Conservation (phyloP, 1,139 yeast genomes). For the Hyphopichia pseudoburtonii region DNA sequence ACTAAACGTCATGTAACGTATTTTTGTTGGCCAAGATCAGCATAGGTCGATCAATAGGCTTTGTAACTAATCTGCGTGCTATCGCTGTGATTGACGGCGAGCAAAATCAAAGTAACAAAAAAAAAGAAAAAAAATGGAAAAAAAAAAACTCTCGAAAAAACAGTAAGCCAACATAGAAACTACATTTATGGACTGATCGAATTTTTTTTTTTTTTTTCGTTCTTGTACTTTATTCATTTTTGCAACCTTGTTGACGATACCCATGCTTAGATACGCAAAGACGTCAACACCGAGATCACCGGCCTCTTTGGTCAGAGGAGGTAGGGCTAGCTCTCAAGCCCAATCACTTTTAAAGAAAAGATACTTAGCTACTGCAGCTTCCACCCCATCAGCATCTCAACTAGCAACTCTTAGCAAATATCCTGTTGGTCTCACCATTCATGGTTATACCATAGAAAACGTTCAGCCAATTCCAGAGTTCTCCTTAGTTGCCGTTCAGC, state of each 20-base stretch:
- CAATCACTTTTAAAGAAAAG: conserved; percentile 4
- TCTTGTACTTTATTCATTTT: background rate
- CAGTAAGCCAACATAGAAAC: too few species aligned
- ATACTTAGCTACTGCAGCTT: conserved; percentile 1
- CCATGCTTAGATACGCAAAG: conserved; percentile 5
- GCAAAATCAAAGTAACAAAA: background rate
- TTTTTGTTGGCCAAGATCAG: too few species aligned
- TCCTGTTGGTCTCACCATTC: conserved; percentile 59
- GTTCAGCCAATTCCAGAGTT: conserved; percentile 78
- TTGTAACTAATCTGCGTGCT: too few species aligned
- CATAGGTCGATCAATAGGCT: too few species aligned
- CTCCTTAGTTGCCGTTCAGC: conserved; percentile 73
- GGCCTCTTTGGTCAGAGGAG: background rate
- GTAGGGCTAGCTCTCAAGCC: conserved; percentile 4
- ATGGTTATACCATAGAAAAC: conserved; percentile 65
- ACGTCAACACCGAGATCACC: background rate
- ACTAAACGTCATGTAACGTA: too few species aligned
- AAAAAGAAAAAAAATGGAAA: background rate
- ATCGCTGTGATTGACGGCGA: too few species aligned
- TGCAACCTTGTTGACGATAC: background rate
- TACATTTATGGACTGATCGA: too few species aligned
- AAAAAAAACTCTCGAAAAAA: background rate
- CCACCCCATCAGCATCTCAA: conserved; percentile 13
- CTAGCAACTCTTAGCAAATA: conserved; percentile 40
- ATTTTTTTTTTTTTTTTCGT: background rate